Evolutionary conservation across 192 early-diverging fungal genomes (phyloP).

Genomic region (Backusella mclennaniae): DNA sequence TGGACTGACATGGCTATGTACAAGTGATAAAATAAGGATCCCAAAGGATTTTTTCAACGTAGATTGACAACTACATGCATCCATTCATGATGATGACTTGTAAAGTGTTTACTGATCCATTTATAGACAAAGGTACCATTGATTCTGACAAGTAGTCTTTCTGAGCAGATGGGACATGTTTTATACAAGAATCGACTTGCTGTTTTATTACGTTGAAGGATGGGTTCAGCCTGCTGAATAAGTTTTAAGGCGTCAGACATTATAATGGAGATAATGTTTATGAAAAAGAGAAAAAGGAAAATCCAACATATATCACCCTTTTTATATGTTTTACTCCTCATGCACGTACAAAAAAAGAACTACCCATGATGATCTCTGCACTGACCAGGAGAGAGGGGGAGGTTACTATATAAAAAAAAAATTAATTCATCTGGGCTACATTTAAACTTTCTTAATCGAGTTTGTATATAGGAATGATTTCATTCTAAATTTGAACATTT

Average conservation of each 20-base stretch:
- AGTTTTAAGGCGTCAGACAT: background rate
- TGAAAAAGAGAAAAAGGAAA: background rate
- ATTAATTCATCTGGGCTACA: background rate
- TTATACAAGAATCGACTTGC: constrained; percentile 11
- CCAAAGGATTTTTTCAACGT: background rate
- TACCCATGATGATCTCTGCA: background rate
- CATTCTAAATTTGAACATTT: background rate
- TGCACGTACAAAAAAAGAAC: background rate
- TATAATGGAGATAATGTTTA: no score
- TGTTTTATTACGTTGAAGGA: background rate
- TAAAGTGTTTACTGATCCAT: constrained; percentile 26
- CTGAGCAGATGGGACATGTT: constrained; percentile 27
- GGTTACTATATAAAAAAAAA: background rate
- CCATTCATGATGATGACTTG: constrained; percentile 19
- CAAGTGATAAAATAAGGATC: no score
- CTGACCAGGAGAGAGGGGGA: background rate
- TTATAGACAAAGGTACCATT: constrained; percentile 27
- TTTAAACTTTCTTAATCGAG: background rate
- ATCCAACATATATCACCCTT: background rate
- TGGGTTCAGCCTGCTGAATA: background rate
- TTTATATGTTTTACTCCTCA: background rate
- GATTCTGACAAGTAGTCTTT: constrained; percentile 21
- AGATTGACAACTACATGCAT: constrained; percentile 29
- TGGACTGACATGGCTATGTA: background rate
- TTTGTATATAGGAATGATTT: background rate